Conservation (phyloP, 176 grass and related monocot genomes). For the Sorghum bicolor region Sorghum_bicolor_NCBIv3 NC_012872.2:42052001-42052500, state of each 20-base stretch:
- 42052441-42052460: accelerated
- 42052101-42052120: too few relatives aligned
- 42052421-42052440: not conserved
- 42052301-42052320: not conserved
- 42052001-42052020: not conserved
- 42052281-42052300: not conserved
- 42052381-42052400: not conserved
- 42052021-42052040: not conserved
- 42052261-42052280: not conserved
- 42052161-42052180: not conserved
- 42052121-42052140: too few relatives aligned
- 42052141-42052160: too few relatives aligned
- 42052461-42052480: not conserved
- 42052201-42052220: not conserved
- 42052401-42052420: accelerated
- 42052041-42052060: not conserved
- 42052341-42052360: not conserved
- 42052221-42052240: not conserved
- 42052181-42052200: not conserved
- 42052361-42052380: not conserved
- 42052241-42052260: not conserved
- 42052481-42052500: accelerated
- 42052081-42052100: not conserved
- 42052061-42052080: not conserved
- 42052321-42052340: not conserved